Percentiles rank a stretch among this genome's conserved stretches.
Conservation (phyloP, 2,329 filamentous ascomycete genomes). For the Alternaria sp. region DNA sequence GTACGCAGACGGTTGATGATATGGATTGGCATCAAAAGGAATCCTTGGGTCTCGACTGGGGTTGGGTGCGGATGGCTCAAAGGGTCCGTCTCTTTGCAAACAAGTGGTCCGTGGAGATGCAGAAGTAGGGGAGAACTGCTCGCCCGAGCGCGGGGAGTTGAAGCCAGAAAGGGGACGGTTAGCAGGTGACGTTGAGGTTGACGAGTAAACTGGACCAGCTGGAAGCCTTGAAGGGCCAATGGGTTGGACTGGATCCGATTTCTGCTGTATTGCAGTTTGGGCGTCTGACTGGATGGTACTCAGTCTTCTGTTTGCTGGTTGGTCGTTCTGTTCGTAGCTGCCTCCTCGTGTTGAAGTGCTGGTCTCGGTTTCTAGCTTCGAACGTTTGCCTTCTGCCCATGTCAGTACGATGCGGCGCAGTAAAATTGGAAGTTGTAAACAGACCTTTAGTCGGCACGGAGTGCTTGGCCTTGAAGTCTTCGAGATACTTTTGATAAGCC, state of each 20-base stretch:
- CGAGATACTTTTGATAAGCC: conserved; percentile 74
- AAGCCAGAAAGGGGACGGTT: conserved; percentile 41
- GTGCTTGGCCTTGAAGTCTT: conserved; percentile 80
- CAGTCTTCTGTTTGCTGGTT: conserved; percentile 35
- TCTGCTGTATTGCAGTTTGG: conserved; percentile 27
- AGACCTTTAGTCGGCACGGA: conserved; percentile 49
- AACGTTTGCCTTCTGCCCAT: conserved; percentile 54
- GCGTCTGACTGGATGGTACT: conserved; percentile 40
- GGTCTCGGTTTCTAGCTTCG: conserved; percentile 54
- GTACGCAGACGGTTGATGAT: conserved; percentile 32
- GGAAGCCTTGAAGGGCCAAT: conserved; percentile 37
- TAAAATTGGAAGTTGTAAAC: conserved; percentile 12
- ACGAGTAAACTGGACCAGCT: conserved; percentile 36
- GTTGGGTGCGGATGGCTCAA: conserved; percentile 33
- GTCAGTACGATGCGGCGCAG: conserved; percentile 28
- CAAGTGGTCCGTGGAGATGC: conserved; percentile 46
- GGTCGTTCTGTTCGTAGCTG: conserved; percentile 45
- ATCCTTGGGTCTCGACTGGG: conserved; percentile 34
- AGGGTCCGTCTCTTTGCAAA: conserved; percentile 37
- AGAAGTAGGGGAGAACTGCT: conserved; percentile 48
- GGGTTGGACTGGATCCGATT: conserved; percentile 42
- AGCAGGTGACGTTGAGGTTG: conserved; percentile 49
- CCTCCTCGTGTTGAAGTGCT: conserved; percentile 43
- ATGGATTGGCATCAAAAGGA: conserved; percentile 29
- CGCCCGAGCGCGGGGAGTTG: conserved; percentile 45